Conservation (phyloP, 225 moss, liverwort and hornwort genomes). For the Straminergon stramineum region DNA sequence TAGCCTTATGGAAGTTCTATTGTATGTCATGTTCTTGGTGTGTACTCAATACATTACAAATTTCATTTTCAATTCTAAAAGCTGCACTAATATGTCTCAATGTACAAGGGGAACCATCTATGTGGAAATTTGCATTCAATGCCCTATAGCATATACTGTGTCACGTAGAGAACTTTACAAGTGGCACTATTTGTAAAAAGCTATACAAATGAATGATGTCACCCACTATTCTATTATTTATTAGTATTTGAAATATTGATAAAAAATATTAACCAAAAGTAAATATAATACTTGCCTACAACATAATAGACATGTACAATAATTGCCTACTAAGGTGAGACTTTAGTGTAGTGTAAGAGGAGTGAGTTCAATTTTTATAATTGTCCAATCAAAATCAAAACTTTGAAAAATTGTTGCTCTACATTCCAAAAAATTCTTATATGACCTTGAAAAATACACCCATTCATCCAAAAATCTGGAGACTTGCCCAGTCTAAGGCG, state of each 20-base stretch:
- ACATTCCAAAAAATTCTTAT: neutral
- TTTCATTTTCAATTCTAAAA: too few relatives aligned
- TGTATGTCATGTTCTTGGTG: too few relatives aligned
- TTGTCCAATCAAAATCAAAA: neutral
- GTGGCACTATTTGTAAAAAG: neutral
- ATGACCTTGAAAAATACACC: neutral
- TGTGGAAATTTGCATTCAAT: too few relatives aligned
- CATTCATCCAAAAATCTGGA: neutral
- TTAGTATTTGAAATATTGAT: fast-evolving
- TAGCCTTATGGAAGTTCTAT: too few relatives aligned
- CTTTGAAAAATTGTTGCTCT: neutral
- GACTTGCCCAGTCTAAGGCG: too few relatives aligned
- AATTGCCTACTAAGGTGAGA: neutral
- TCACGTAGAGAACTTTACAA: neutral
- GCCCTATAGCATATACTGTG: too few relatives aligned
- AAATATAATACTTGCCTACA: neutral
- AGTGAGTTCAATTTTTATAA: neutral
- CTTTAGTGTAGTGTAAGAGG: neutral
- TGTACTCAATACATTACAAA: too few relatives aligned
- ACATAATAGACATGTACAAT: neutral
- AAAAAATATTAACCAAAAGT: neutral
- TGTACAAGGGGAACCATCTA: too few relatives aligned
- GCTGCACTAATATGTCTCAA: too few relatives aligned
- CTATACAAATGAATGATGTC: neutral
- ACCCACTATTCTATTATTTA: neutral